These are phyloP conservation scores for Phragmites australis DNA, from an alignment of 176 grass and related monocot genomes.

Conservation along the genomic window DNA sequence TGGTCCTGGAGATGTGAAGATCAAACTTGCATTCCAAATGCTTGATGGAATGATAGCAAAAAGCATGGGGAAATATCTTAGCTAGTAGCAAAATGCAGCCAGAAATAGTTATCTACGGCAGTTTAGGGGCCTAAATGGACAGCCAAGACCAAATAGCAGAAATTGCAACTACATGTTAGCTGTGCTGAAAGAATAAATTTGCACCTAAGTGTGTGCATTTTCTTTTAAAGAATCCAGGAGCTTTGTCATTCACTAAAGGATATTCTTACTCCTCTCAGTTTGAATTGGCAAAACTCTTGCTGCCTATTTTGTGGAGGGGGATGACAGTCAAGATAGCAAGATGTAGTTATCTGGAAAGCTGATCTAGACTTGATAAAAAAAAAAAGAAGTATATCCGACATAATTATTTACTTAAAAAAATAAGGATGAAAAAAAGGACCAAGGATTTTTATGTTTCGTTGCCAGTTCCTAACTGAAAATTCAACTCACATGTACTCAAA, in stretches of 20 bases:
- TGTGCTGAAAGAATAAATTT: background rate
- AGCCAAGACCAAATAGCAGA: background rate
- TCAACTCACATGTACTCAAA: background rate
- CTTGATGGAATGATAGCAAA: constrained; percentile 2
- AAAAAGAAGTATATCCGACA: background rate
- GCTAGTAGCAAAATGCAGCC: background rate
- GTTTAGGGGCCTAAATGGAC: background rate
- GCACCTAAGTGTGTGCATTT: background rate
- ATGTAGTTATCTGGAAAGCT: background rate
- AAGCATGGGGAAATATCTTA: constrained; percentile 17
- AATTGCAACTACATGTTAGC: background rate
- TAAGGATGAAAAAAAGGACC: background rate
- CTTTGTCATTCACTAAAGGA: background rate
- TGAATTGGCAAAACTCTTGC: background rate
- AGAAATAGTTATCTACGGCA: background rate
- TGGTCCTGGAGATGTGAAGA: background rate
- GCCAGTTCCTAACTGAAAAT: background rate
- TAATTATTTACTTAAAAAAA: no score
- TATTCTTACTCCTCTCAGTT: background rate
- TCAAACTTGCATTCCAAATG: constrained; percentile 1
- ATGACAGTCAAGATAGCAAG: background rate
- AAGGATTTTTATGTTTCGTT: background rate
- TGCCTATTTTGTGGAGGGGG: background rate
- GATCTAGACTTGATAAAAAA: background rate
- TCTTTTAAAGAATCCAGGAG: background rate